Base-by-base conservation (phyloP, 2,329 filamentous ascomycete genomes). In the Torrubiella hemipterigena region DNA sequence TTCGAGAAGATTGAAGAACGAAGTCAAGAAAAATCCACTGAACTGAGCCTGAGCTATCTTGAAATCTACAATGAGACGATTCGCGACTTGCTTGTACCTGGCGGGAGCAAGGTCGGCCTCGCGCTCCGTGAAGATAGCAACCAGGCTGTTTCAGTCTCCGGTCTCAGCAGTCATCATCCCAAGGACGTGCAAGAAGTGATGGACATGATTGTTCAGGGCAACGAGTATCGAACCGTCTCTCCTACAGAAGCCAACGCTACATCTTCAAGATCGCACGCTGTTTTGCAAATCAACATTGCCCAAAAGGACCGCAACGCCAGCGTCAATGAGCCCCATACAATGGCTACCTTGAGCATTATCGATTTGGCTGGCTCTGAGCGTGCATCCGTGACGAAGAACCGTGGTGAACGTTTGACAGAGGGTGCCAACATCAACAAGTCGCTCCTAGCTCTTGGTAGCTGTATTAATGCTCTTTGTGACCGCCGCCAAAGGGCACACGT, bases 21-120 rank as follows among this genome's bases (percentile, higher is more conserved):
- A 32, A 79, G 78, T 39, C 76, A 81, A 35, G 86, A 94, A 38
- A 96, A 95, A 57, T 67, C 77, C 17, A 91, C 86, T 4, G 91
- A 96, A 48, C 66, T 98, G 32, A 85, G 87, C 0, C 72, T 98
- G 12, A 95, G 87, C 0, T 98, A 96, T 49, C 69, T 98, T 22
- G 91, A 98, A 52, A 98, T 98, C 41, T 98, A 98, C 67, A 98
- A 98, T 52, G 91, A 98, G 61, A 95, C 87, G 0, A 98, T 98
- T 47, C 83, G 91, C 31, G 91, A 98, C 59, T 61, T 98, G 48
- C 67, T 98, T 26, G 80, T 91, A n/a, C 81, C 84, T 1, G 80
- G 80, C 16, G 82, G 79, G 22, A 82, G 77, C 56, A 91, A 87
- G 58, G 71, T 77, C 42, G 81, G 85, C 4, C 59, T 98, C 41